Conservation (phyloP, 2,329 filamentous ascomycete species). For the Periglandula ipomoeae region DNA sequence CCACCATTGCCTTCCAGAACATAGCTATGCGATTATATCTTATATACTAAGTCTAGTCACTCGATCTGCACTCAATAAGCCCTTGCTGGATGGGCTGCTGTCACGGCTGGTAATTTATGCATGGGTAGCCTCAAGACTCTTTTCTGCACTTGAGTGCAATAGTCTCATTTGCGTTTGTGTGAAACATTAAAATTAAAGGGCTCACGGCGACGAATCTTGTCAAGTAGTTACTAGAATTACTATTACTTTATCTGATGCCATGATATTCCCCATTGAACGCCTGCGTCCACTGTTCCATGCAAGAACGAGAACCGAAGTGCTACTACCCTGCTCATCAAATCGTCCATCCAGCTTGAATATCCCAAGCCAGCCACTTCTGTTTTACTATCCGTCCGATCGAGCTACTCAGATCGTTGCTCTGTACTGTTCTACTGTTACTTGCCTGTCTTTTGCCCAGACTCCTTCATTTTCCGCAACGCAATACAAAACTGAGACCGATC, state of each 20-base stretch:
- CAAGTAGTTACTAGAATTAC: not conserved
- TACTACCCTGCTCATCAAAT: not conserved
- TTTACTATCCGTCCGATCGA: no score
- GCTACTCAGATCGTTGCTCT: no score
- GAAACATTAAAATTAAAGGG: not conserved
- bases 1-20: not conserved
- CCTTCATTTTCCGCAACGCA: conserved; percentile 43
- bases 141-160: not conserved
- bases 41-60: not conserved
- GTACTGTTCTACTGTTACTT: conserved; percentile 20
- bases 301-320: not conserved
- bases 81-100: not conserved
- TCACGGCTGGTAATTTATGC: not conserved
- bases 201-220: not conserved
- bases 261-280: not conserved
- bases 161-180: not conserved
- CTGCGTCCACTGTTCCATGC: not conserved
- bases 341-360: not conserved
- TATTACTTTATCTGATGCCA: not conserved
- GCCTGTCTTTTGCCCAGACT: conserved; percentile 35
- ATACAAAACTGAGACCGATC: conserved; percentile 53
- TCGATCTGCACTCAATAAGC: not conserved
- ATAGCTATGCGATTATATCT: not conserved
- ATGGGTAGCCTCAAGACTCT: not conserved
- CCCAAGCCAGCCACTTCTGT: no score